A percentile compares a stretch with the other conserved stretches of the same genome.
phyloP scores from a whole-genome alignment of 2,329 filamentous ascomycete species.

The Neoascochyta sp. region DNA sequence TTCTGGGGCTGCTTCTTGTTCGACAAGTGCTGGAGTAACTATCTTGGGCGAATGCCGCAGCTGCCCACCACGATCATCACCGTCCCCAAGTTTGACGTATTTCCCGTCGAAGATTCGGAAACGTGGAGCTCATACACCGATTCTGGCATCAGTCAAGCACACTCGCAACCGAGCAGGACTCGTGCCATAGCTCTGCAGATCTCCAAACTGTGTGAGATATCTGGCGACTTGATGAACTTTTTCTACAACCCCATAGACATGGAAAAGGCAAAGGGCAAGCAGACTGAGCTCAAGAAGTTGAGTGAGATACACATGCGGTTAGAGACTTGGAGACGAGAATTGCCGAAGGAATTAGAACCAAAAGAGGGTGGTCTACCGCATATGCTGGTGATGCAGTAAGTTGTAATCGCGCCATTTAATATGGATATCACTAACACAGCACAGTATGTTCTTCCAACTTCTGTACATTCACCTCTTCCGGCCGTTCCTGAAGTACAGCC shows the following conservation, averaged over 20 bases:
- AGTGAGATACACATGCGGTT: constrained; percentile 86
- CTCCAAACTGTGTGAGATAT: constrained; percentile 84
- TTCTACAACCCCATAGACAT: constrained; percentile 80
- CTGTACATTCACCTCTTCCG: constrained; percentile 94
- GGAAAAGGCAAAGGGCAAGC: constrained; percentile 65
- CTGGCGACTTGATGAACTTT: constrained; percentile 78
- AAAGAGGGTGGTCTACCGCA: constrained; percentile 86
- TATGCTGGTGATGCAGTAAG: constrained; percentile 82
- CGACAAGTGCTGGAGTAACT: constrained; percentile 99
- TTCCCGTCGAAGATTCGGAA: constrained; percentile 81
- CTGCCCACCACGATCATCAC: constrained; percentile 75
- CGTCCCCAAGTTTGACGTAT: constrained; percentile 85
- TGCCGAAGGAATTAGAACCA: constrained; percentile 83
- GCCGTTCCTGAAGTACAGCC: constrained; percentile 88
- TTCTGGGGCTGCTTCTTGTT: constrained; percentile 99
- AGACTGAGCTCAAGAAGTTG: constrained; percentile 83
- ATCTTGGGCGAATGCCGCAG: constrained; percentile 86
- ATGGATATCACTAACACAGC: constrained; percentile 16
- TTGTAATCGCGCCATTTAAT: constrained; percentile 18
- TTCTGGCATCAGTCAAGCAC: constrained; percentile 66
- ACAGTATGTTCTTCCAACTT: constrained; percentile 94
- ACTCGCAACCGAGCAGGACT: constrained; percentile 76
- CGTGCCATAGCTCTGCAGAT: constrained; percentile 71
- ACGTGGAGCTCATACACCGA: constrained; percentile 89
- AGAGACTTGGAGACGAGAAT: constrained; percentile 79